These are phyloP conservation scores for Colletotrichum chrysophilum DNA, from an alignment of 2,329 filamentous ascomycete species.

Conservation along the genomic window DNA sequence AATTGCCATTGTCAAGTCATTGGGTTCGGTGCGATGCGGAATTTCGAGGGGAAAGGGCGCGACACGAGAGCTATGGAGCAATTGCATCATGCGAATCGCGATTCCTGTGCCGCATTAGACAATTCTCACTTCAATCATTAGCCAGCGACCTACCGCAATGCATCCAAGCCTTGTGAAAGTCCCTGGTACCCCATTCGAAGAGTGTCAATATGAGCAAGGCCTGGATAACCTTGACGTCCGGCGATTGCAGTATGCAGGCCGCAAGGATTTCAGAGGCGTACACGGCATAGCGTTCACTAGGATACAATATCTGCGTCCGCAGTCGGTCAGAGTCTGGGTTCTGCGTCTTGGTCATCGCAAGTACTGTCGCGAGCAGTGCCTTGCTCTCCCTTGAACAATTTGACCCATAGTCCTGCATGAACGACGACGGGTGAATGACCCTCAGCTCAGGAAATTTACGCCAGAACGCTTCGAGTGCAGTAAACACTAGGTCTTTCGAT, in stretches of 20 bases:
- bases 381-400: constrained; percentile 28
- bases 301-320: constrained; percentile 31
- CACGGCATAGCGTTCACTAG: constrained; percentile 36
- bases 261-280: constrained; percentile 31
- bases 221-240: constrained; percentile 40
- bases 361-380: constrained; percentile 32
- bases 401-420: constrained; percentile 29
- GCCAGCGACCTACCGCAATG: constrained; percentile 33
- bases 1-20: constrained; percentile 30
- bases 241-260: constrained; percentile 29
- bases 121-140: too few relatives aligned
- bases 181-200: constrained; percentile 46
- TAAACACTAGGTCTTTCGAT: constrained; percentile 30
- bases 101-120: constrained; percentile 28
- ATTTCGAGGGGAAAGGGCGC: constrained; percentile 32
- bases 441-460: constrained; percentile 38
- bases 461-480: constrained; percentile 37
- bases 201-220: constrained; percentile 42
- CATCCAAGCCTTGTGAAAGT: constrained; percentile 49
- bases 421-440: constrained; percentile 36
- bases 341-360: constrained; percentile 35
- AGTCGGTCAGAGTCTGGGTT: constrained; percentile 32
- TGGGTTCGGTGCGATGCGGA: constrained; percentile 16
- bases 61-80: constrained; percentile 32
- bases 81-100: constrained; percentile 44